phyloP scores from a whole-genome alignment of 805 yeast genomes.

The Metschnikowia koreensis region DNA sequence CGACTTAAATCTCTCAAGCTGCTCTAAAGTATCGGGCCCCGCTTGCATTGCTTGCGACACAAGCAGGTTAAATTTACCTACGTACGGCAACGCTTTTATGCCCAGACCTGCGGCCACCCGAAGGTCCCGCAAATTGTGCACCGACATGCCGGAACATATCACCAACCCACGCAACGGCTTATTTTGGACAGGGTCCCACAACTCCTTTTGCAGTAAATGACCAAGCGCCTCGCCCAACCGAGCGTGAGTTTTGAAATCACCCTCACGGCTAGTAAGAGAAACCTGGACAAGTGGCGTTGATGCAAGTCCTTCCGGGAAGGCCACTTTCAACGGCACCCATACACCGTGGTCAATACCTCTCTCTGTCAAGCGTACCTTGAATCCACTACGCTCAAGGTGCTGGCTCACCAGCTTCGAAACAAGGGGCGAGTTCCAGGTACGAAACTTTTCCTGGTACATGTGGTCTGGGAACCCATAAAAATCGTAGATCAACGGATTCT shows the following conservation, averaged over 20 bases:
- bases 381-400: conserved; percentile 41
- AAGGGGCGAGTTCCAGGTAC: conserved; percentile 41
- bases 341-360: conserved; percentile 82
- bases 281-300: conserved; percentile 52
- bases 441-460: conserved; percentile 64
- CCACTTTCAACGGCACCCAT: conserved; percentile 78
- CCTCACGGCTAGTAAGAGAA: conserved; percentile 41
- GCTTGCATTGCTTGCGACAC: conserved; percentile 37
- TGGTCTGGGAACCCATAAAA: conserved; percentile 69
- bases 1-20: conserved; percentile 36
- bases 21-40: conserved; percentile 31
- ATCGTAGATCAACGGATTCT: conserved; percentile 64
- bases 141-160: conserved; percentile 75
- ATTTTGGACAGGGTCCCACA: conserved; percentile 28
- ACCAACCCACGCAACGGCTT: conserved; percentile 40
- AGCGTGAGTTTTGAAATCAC: conserved; percentile 42
- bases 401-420: conserved; percentile 47
- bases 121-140: conserved; percentile 66
- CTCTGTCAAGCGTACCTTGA: conserved; percentile 42
- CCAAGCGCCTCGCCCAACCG: conserved; percentile 57
- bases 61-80: conserved; percentile 48
- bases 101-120: conserved; percentile 23
- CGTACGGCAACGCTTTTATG: conserved; percentile 44
- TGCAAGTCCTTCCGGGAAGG: conserved; percentile 41
- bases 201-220: conserved; percentile 45